Percentiles rank a stretch among this genome's conserved stretches.
These are phyloP conservation scores for Danielia oregonensis DNA, from an alignment of 805 yeast genomes.

Conservation along the genomic window DNA sequence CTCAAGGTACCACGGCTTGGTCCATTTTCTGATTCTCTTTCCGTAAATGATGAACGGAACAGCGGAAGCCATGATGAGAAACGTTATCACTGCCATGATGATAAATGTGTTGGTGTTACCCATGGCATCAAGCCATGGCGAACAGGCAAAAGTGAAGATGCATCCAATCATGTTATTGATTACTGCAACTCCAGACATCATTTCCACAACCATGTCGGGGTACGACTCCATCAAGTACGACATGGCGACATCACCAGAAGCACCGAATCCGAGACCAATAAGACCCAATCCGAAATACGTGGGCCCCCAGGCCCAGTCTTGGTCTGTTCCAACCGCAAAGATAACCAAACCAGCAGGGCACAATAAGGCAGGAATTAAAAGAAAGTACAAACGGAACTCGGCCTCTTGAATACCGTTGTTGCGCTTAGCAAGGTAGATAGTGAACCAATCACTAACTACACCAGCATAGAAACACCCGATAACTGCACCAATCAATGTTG, in stretches of 20 bases:
- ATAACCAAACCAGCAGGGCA: conserved; percentile 61
- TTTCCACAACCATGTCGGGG: conserved; percentile 66
- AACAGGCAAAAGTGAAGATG: conserved; percentile 63
- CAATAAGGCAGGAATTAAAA: conserved; percentile 51
- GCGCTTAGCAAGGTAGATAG: conserved; percentile 56
- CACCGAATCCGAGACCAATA: conserved; percentile 67
- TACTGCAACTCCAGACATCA: conserved; percentile 66
- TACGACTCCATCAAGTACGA: conserved; percentile 64
- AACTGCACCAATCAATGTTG: conserved; percentile 62
- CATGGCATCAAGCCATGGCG: conserved; percentile 53
- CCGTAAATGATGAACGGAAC: conserved; percentile 61
- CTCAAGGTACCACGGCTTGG: conserved; percentile 47
- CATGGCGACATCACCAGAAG: conserved; percentile 69
- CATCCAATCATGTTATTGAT: conserved; percentile 65
- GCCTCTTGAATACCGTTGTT: conserved; percentile 63
- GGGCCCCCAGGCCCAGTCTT: conserved; percentile 48
- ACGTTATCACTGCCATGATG: conserved; percentile 57
- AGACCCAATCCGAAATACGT: conserved; percentile 61
- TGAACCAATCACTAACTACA: conserved; percentile 54
- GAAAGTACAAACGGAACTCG: conserved; percentile 58
- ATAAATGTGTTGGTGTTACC: conserved; percentile 59
- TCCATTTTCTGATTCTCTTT: conserved; percentile 53
- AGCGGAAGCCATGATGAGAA: conserved; percentile 53
- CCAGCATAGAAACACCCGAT: conserved; percentile 69
- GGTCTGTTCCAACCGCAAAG: conserved; percentile 65